A percentile compares a stretch with the other conserved stretches of the same genome.
These are phyloP conservation scores for Lasiosphaeria hispida DNA, from an alignment of 495 filamentous ascomycete genomes.

Conservation along the genomic window DNA sequence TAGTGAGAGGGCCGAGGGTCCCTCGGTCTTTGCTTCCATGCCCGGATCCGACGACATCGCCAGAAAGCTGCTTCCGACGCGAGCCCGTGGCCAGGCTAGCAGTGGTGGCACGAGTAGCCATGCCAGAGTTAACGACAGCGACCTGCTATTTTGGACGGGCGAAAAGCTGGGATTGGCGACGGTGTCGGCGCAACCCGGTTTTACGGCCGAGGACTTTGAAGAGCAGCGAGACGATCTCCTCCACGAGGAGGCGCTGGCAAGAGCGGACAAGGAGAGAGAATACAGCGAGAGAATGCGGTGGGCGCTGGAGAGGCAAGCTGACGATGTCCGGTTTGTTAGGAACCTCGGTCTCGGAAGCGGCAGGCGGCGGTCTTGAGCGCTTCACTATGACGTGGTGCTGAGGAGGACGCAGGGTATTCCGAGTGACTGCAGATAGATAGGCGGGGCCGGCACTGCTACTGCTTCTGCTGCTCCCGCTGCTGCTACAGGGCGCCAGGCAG, in stretches of 20 bases:
- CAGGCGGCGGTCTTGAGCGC: background rate
- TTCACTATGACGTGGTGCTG: background rate
- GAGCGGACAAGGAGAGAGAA: slow-evolving; percentile 45
- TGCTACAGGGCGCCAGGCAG: background rate
- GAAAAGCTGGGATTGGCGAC: slow-evolving; percentile 72
- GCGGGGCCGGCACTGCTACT: too few relatives aligned
- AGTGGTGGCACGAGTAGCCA: slow-evolving; percentile 16
- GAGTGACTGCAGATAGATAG: too few relatives aligned
- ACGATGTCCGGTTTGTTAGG: slow-evolving; percentile 76
- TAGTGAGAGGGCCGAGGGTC: slow-evolving; percentile 36
- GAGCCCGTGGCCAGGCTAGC: slow-evolving; percentile 32
- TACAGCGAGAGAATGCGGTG: slow-evolving; percentile 70
- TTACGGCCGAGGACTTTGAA: slow-evolving; percentile 47
- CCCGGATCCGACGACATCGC: slow-evolving; percentile 61
- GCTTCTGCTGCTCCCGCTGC: too few relatives aligned
- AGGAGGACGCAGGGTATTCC: background rate
- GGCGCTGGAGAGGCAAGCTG: slow-evolving; percentile 74
- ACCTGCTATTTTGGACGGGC: slow-evolving; percentile 77
- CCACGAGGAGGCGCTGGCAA: slow-evolving; percentile 46
- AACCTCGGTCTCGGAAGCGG: slow-evolving; percentile 57
- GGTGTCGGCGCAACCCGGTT: slow-evolving; percentile 53
- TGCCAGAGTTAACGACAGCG: slow-evolving; percentile 50
- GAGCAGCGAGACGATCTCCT: slow-evolving; percentile 37
- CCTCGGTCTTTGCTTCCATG: slow-evolving; percentile 48
- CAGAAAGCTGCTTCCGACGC: slow-evolving; percentile 66